These are phyloP conservation scores for Nyssa sinensis DNA, from an alignment of 148 eudicot species.

Conservation along the genomic window DNA sequence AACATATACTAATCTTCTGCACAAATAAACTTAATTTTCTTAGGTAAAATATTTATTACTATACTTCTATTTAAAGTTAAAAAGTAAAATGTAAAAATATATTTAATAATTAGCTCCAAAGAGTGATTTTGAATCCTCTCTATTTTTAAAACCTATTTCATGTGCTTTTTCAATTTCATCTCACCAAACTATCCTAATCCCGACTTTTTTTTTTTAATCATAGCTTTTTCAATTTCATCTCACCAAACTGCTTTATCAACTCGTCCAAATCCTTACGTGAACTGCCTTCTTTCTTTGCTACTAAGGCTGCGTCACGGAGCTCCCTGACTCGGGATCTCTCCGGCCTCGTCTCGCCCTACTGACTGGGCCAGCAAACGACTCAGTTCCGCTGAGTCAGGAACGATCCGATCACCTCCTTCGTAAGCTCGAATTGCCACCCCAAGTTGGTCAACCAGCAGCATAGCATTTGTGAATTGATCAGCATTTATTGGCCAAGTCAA, in stretches of 20 bases:
- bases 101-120: no score
- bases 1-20: no score
- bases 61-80: no score
- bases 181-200: no score
- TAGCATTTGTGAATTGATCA: conserved; percentile 61
- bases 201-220: not conserved
- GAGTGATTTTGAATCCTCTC: no score
- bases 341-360: conserved; percentile 13
- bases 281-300: conserved; percentile 11
- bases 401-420: conserved; percentile 33
- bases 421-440: conserved; percentile 42
- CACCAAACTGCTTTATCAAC: conserved; percentile 2
- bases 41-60: no score
- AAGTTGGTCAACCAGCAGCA: conserved; percentile 46
- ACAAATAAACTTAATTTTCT: no score
- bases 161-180: no score
- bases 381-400: conserved; percentile 50
- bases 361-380: conserved; percentile 41
- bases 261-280: conserved; percentile 12
- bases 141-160: no score
- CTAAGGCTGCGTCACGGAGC: not conserved
- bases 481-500: conserved; percentile 71
- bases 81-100: no score
- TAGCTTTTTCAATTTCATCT: no score
- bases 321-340: not conserved